Base-by-base conservation (phyloP, 1,284 basidiomycete genomes). In the Leucoagaricus sp. region DNA sequence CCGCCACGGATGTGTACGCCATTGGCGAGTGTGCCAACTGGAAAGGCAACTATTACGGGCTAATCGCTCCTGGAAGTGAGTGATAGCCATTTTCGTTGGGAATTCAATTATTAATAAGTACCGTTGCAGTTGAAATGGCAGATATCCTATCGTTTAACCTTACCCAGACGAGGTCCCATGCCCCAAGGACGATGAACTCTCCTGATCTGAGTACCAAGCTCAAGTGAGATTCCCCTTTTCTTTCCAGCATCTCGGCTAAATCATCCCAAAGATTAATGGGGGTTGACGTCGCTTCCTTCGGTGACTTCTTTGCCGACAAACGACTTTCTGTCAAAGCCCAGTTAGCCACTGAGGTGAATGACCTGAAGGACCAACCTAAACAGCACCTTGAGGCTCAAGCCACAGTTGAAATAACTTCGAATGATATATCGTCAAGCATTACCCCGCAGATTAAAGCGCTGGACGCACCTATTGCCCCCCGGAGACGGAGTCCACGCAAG, bases 21-120 rank as follows among this genome's bases (percentile, higher is more conserved):
- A 86, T 92, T 51, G 89, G 89, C 2, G 89, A 91, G 67, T 91
- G 89, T 65, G 88, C 88, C 0, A 79, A 76, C 49, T 91, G 86
- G 85, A 78, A 77, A 53, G 82, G 78, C 2, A 83, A 87, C 53
- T 85, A 82, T 3, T 91, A 84, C 61, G 88, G 88, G 12, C 72
- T 90, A 21, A 88, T 91, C 62, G 87, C 81, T 7, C 88, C 86
- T 12, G 87, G 87, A 51, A 76, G 76, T 75, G 58, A 61, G 68
- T 60, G 5, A 60, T 64, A 65, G 66, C 40, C 4, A 5, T n/a
- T 19, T 25, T 28, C 4, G 13, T 13, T 21, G 21, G 28, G 31
- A 17, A 15, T n/a, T 13, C 17, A 9, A 26, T 17, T 17, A 40
- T 34, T 15, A 47, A 34, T 15, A 47, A 34, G 21, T 40, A 25